A percentile compares a stretch with the other conserved stretches of the same genome.
Evolutionary conservation across 23 red algal genomes (phyloP).

Genomic region (Gracilariopsis chorda): DNA sequence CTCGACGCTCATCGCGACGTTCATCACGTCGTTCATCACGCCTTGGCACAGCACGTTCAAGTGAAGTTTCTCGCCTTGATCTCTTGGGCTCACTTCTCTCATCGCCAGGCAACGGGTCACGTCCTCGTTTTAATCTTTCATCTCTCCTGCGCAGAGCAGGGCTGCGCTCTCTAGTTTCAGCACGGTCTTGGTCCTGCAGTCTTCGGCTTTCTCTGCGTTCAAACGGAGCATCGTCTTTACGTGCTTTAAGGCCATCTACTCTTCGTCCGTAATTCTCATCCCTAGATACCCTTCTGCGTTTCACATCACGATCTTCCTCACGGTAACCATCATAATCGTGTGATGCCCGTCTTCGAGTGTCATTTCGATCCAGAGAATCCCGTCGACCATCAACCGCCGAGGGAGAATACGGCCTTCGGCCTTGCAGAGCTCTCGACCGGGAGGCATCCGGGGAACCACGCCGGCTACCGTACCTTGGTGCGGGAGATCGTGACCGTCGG

Average conservation of each 20-base stretch:
- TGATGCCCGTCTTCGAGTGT: background rate
- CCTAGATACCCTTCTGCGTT: slow-evolving; percentile 23
- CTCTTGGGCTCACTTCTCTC: slow-evolving; percentile 8
- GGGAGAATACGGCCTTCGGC: slow-evolving; percentile 9
- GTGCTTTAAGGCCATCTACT: slow-evolving; percentile 19
- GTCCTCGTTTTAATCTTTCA: slow-evolving; percentile 30
- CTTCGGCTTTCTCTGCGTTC: slow-evolving; percentile 32
- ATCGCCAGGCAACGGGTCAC: background rate
- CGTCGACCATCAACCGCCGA: background rate
- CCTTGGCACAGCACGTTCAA: background rate
- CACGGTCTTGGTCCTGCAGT: slow-evolving; percentile 12
- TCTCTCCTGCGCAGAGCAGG: slow-evolving; percentile 5
- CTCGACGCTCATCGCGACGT: slow-evolving; percentile 15
- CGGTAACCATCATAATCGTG: slow-evolving; percentile 1
- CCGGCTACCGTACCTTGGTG: background rate
- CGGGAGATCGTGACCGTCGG: background rate
- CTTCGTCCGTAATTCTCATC: slow-evolving; percentile 3
- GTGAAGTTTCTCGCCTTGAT: background rate
- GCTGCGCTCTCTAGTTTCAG: slow-evolving; percentile 19
- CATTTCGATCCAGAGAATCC: background rate
- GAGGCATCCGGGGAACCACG: background rate
- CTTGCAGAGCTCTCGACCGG: background rate
- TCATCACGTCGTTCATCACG: slow-evolving; percentile 24
- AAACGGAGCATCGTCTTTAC: slow-evolving; percentile 21
- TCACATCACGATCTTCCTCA: background rate